Conservation (phyloP, 306 rosid genomes). For the Cucurbita pepo region DNA sequence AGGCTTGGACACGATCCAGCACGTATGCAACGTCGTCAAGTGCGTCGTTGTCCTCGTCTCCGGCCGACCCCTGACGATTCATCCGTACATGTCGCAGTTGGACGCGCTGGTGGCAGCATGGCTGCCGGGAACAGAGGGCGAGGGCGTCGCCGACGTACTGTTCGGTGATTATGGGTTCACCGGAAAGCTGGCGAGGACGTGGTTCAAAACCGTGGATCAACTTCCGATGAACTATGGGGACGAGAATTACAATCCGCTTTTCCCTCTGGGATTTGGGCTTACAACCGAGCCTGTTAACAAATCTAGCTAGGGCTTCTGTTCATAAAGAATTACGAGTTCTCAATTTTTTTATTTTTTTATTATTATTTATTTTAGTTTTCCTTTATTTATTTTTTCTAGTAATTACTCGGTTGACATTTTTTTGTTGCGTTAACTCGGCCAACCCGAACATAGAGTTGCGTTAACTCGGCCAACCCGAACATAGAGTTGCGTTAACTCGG, state of each 20-base stretch:
- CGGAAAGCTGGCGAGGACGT: not conserved
- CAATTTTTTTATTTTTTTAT: too few species aligned
- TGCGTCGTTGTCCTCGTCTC: constrained; percentile 3
- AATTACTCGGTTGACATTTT: too few species aligned
- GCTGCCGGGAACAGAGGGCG: constrained; percentile 3
- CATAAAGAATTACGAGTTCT: not conserved
- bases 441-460: too few species aligned
- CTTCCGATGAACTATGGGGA: constrained; percentile 4
- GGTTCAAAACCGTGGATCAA: constrained; percentile 9
- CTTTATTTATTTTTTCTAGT: too few species aligned
- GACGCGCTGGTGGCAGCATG: constrained; percentile 5
- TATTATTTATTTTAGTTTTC: too few species aligned
- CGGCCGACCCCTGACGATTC: not conserved
- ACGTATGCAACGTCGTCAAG: not conserved
- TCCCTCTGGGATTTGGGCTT: constrained; percentile 7
- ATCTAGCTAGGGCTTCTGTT: not conserved
- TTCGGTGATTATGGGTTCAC: not conserved
- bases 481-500: too few species aligned
- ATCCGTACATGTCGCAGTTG: not conserved
- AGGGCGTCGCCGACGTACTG: not conserved
- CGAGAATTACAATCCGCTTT: not conserved
- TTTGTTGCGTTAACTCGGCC: too few species aligned
- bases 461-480: too few species aligned
- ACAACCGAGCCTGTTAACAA: not conserved
- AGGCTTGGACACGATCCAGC: not conserved